These are phyloP conservation scores for Taxillus chinensis DNA, from an alignment of 164 flowering plant species.

Conservation along the genomic window DNA sequence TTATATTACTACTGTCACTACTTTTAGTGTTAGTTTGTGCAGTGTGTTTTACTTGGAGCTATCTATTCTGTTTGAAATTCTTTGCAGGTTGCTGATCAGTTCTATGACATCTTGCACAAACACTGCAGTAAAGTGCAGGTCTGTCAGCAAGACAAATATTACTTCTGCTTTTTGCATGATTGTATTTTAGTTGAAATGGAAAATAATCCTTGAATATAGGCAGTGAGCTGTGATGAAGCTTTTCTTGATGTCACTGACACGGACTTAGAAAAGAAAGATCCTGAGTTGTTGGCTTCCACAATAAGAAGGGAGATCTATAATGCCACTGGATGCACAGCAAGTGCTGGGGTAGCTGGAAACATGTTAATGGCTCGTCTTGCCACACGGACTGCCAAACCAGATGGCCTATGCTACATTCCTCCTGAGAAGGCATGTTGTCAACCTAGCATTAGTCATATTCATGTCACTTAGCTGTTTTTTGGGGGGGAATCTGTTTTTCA, in stretches of 20 bases:
- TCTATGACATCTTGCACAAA: slow-evolving; percentile 78
- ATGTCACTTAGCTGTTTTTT: neutral
- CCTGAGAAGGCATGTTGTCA: slow-evolving; percentile 38
- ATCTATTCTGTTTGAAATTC: slow-evolving; percentile 5
- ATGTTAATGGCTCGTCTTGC: slow-evolving; percentile 95
- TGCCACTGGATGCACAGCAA: slow-evolving; percentile 84
- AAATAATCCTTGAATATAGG: slow-evolving; percentile 31
- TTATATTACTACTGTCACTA: neutral
- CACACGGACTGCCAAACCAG: slow-evolving; percentile 81
- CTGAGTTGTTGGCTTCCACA: slow-evolving; percentile 54
- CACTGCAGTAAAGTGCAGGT: slow-evolving; percentile 93
- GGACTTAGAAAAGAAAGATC: slow-evolving; percentile 29
- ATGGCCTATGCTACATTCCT: slow-evolving; percentile 76
- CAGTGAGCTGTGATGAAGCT: slow-evolving; percentile 98
- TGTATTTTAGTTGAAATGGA: slow-evolving; percentile 1
- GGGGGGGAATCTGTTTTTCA: too few species aligned
- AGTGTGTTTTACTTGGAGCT: neutral
- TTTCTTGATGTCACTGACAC: slow-evolving; percentile 65
- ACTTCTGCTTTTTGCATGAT: neutral
- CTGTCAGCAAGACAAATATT: neutral
- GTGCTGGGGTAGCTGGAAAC: slow-evolving; percentile 84
- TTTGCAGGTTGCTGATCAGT: slow-evolving; percentile 91
- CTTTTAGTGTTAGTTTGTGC: neutral
- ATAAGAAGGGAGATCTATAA: slow-evolving; percentile 71
- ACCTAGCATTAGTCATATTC: neutral